Evolutionary conservation across 2,329 filamentous ascomycete species (phyloP), one percentile per base, ranked within the genome.

Genomic region (Fonsecaea monophora): DNA sequence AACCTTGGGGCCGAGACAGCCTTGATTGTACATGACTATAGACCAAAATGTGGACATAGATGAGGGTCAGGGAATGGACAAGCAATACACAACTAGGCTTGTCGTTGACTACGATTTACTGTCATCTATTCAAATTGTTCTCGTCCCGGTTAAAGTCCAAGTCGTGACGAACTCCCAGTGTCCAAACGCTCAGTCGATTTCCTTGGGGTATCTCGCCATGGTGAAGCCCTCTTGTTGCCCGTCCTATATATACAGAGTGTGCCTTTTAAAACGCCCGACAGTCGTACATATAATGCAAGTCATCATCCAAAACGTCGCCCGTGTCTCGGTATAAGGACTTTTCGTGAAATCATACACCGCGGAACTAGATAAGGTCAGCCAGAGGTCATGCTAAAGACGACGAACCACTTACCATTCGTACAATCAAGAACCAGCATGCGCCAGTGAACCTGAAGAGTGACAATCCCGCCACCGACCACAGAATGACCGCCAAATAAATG

Each of bases 401-500:
- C 18, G 45, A 54, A 35, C 21, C 64, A 79, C 92, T 87, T 78
- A 96, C 94, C 87, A 96, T 86, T 74, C 93, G 85, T 65, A 94
- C 90, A 73, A 98, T 85, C 83, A 99, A 85, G 82, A 97, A 97
- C 92, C 93, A 97, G 79, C 92, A 84, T 0, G 92, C 92, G 2
- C 94, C 94, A 30, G 94, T 80, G 74, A 97, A 97, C 77, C 94
- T 92, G 80, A 97, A 94, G 1, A 88, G 87, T 30, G 91, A 93
- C 64, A 97, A 79, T 1, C 83, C 93, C 0, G 93, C 94, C 48
- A 97, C 94, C 77, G 89, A 93, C 89, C 94, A 97, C 69, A 97
- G 79, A 15, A 97, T 89, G 53, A 96, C 89, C 3, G 86, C 87
- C 85, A 97, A 90, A 81, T 97, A 97, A 63, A 96, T 89, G 60